phyloP scores from a whole-genome alignment of 73 alveolate genomes.

The Paramecium tetraurelia region DNA sequence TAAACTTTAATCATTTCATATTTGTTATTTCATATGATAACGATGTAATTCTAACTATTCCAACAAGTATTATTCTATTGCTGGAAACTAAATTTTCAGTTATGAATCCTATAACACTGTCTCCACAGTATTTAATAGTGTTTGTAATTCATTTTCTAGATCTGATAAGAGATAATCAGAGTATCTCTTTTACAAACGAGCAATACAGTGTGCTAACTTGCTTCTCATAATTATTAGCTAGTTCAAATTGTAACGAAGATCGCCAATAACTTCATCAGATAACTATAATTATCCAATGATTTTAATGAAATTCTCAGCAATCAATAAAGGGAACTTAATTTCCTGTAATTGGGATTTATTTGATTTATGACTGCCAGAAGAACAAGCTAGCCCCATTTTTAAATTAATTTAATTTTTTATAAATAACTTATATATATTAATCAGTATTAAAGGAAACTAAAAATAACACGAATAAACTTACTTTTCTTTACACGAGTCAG shows the following conservation, averaged over 20 bases:
- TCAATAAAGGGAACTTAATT: background rate
- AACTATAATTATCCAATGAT: background rate
- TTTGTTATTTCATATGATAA: background rate
- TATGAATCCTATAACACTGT: background rate
- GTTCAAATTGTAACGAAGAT: background rate
- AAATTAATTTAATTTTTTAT: background rate
- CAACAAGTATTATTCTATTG: background rate
- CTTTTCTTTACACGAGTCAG: slow-evolving; percentile 42
- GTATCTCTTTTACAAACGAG: background rate
- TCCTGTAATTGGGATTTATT: background rate
- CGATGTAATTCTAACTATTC: background rate
- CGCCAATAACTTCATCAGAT: background rate
- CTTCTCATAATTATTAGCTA: background rate
- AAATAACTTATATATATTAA: background rate
- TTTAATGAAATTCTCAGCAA: background rate
- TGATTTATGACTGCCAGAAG: background rate
- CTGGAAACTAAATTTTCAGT: background rate
- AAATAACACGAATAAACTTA: slow-evolving; percentile 5
- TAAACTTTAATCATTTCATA: background rate
- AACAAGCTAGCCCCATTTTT: background rate
- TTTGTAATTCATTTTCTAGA: background rate
- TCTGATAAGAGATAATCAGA: background rate
- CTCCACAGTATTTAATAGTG: background rate
- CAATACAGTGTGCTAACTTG: background rate
- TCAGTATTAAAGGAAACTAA: slow-evolving; percentile 17